Percentiles rank a stretch among this genome's conserved stretches.
Conservation (phyloP, 352 stramenopile species). For the Globisporangium canariense region DNA sequence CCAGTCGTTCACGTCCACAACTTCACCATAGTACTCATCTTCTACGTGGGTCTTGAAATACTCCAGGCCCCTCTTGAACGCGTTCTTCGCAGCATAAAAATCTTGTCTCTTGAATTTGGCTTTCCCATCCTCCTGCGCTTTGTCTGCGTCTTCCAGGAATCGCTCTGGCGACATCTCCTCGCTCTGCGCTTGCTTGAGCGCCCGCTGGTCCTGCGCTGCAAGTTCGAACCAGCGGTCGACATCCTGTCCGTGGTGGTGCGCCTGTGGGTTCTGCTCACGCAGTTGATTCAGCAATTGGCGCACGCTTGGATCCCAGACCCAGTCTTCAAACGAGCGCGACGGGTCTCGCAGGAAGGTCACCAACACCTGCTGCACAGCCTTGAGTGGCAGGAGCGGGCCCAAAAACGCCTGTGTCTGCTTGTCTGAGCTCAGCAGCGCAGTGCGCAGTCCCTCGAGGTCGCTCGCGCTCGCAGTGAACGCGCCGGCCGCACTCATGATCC, state of each 20-base stretch:
- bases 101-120: slow-evolving; percentile 58
- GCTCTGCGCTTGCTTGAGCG: slow-evolving; percentile 1
- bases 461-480: slow-evolving; percentile 13
- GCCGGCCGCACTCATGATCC: neutral
- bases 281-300: slow-evolving; percentile 52
- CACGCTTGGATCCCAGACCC: slow-evolving; percentile 68
- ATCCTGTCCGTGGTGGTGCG: slow-evolving; percentile 23
- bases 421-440: slow-evolving; percentile 37
- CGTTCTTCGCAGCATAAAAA: slow-evolving; percentile 65
- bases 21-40: slow-evolving; percentile 45
- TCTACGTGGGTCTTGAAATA: slow-evolving; percentile 37
- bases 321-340: slow-evolving; percentile 64
- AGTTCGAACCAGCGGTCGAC: slow-evolving; percentile 45
- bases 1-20: slow-evolving; percentile 32
- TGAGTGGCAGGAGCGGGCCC: slow-evolving; percentile 49
- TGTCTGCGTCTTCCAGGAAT: slow-evolving; percentile 38
- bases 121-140: slow-evolving; percentile 56
- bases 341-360: slow-evolving; percentile 61
- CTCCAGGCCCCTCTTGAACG: slow-evolving; percentile 51
- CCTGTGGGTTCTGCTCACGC: slow-evolving; percentile 29
- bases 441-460: slow-evolving; percentile 38
- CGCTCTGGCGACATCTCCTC: slow-evolving; percentile 23
- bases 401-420: slow-evolving; percentile 55
- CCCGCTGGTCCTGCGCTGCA: slow-evolving; percentile 25
- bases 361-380: slow-evolving; percentile 66